These are phyloP conservation scores for Phylloporus sp. DNA, from an alignment of 1,284 basidiomycete species.

Conservation along the genomic window DNA sequence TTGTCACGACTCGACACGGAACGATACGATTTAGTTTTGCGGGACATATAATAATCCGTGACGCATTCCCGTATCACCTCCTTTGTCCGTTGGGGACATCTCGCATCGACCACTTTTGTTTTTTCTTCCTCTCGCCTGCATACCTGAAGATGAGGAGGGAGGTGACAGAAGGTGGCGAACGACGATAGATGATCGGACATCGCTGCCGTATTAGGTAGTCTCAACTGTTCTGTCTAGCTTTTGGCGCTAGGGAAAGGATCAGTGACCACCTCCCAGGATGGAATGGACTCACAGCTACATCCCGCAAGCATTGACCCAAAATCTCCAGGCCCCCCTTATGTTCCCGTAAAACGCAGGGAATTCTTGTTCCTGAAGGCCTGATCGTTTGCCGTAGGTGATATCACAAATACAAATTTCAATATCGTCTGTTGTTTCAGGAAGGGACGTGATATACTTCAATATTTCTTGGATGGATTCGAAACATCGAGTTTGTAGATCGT, in stretches of 20 bases:
- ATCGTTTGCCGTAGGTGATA: conserved; percentile 41
- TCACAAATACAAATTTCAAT: conserved; percentile 50
- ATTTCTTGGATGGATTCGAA: conserved; percentile 45
- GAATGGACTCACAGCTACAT: conserved; percentile 41
- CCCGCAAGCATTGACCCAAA: conserved; percentile 42
- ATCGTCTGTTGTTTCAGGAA: conserved; percentile 56
- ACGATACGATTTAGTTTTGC: too few relatives aligned
- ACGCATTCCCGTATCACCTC: too few relatives aligned
- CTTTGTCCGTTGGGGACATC: not conserved
- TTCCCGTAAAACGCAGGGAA: conserved; percentile 38
- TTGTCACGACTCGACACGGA: too few relatives aligned
- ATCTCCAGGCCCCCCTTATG: conserved; percentile 42
- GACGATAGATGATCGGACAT: conserved; percentile 26
- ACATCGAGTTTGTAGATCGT: conserved; percentile 62
- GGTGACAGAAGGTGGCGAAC: conserved; percentile 24
- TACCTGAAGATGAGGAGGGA: conserved; percentile 22
- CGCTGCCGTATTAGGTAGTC: conserved; percentile 22
- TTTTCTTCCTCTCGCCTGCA: conserved; percentile 6
- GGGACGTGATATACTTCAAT: conserved; percentile 46
- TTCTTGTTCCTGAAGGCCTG: conserved; percentile 30
- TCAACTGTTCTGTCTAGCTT: conserved; percentile 30
- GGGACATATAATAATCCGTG: too few relatives aligned
- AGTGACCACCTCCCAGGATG: not conserved
- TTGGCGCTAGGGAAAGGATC: conserved; percentile 34
- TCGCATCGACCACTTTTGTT: not conserved